Percentiles rank a stretch among this genome's conserved stretches.
Conservation (phyloP, 345 rosid species). For the Turnera subulata region DNA sequence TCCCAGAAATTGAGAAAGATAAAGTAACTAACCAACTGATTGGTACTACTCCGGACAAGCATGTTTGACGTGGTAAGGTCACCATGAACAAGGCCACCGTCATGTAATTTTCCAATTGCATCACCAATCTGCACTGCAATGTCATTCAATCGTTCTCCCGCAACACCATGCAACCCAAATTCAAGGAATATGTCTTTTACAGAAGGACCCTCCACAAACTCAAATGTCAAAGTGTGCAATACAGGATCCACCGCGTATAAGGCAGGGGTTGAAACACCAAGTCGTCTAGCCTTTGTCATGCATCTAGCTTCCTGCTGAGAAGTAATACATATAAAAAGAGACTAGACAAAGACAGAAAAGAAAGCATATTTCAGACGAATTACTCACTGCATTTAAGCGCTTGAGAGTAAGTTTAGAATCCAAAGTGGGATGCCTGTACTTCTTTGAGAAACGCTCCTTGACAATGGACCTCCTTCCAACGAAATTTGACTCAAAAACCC, state of each 20-base stretch:
- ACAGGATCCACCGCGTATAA: slow-evolving; percentile 71
- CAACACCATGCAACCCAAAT: slow-evolving; percentile 61
- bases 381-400: slow-evolving; percentile 84
- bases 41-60: slow-evolving; percentile 55
- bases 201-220: slow-evolving; percentile 72
- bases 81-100: slow-evolving; percentile 95
- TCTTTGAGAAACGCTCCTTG: slow-evolving; percentile 93
- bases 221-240: slow-evolving; percentile 71
- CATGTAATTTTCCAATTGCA: slow-evolving; percentile 87
- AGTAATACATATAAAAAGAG: slow-evolving; percentile 2
- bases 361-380: not conserved
- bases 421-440: slow-evolving; percentile 85
- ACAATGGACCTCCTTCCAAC: slow-evolving; percentile 66
- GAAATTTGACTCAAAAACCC: slow-evolving; percentile 74
- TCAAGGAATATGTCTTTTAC: slow-evolving; percentile 78
- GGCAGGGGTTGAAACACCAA: slow-evolving; percentile 77
- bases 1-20: not conserved
- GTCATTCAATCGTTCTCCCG: slow-evolving; percentile 65
- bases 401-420: slow-evolving; percentile 81
- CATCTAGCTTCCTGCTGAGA: slow-evolving; percentile 80
- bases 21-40: slow-evolving; percentile 57
- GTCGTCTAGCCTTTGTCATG: slow-evolving; percentile 89
- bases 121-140: slow-evolving; percentile 79
- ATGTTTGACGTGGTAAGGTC: slow-evolving; percentile 95
- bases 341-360: slow-evolving; percentile 1